phyloP scores from a whole-genome alignment of 257 asterid species.

The Solanum bukasovii region DNA sequence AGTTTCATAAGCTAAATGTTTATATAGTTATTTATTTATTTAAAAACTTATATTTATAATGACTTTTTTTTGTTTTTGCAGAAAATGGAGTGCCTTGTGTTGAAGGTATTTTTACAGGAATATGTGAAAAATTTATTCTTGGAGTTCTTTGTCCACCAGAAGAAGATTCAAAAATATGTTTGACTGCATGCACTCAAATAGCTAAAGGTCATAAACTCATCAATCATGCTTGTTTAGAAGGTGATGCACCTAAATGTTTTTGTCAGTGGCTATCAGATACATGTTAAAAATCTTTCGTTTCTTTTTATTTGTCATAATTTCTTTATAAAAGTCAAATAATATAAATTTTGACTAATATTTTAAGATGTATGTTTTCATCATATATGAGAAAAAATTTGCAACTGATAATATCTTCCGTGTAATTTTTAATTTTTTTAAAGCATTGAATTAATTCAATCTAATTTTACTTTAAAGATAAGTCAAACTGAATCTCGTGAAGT shows the following conservation, averaged over 20 bases:
- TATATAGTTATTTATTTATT: not conserved
- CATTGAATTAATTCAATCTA: too few relatives aligned
- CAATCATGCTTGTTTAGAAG: not conserved
- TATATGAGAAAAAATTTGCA: too few relatives aligned
- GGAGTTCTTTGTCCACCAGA: not conserved
- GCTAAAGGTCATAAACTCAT: not conserved
- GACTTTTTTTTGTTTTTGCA: not conserved
- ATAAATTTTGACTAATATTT: fast-evolving
- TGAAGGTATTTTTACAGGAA: not conserved
- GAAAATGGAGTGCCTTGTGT: not conserved
- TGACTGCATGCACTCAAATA: not conserved
- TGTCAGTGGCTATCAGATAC: not conserved
- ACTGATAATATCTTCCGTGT: too few relatives aligned
- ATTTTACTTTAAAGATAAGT: too few relatives aligned
- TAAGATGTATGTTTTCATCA: too few relatives aligned
- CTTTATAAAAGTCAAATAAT: not conserved
- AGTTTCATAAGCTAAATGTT: not conserved
- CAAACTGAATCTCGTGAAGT: not conserved
- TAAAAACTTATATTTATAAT: not conserved
- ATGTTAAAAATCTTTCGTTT: not conserved
- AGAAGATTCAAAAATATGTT: not conserved
- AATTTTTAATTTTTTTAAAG: too few relatives aligned
- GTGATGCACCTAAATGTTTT: not conserved
- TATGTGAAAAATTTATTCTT: not conserved
- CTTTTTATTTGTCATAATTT: not conserved